These are phyloP conservation scores for Penicillium expansum DNA, from an alignment of 2,329 filamentous ascomycete genomes.

Conservation along the genomic window DNA sequence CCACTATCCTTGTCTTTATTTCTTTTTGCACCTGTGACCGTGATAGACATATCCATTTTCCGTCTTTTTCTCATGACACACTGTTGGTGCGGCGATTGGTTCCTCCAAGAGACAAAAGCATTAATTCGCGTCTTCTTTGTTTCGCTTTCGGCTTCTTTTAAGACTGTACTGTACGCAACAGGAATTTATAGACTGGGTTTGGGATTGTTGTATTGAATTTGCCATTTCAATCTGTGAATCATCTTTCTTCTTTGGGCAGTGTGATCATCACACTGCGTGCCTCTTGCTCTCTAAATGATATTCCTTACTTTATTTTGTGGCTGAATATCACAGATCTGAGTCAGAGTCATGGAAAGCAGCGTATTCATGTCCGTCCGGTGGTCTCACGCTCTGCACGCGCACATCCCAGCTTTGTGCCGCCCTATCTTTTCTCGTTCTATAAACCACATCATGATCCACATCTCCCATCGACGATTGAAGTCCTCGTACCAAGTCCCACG, in stretches of 20 bases:
- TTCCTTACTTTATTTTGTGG: not conserved
- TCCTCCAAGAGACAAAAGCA: constrained; percentile 22
- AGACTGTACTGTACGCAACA: constrained; percentile 21
- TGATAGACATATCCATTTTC: constrained; percentile 25
- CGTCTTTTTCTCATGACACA: constrained; percentile 17
- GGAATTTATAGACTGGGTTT: constrained; percentile 32
- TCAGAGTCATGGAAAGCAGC: not conserved
- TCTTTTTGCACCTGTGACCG: constrained; percentile 8
- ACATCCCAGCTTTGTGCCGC: not conserved
- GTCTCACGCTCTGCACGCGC: not conserved
- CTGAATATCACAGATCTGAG: not conserved
- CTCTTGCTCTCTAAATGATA: not conserved
- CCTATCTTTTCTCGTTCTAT: not conserved
- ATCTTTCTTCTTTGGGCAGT: too few relatives aligned
- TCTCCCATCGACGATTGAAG: not conserved
- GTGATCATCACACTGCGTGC: not conserved
- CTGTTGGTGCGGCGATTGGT: constrained; percentile 11
- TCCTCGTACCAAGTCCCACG: not conserved
- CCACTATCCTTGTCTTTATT: constrained; percentile 8
- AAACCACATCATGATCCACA: not conserved
- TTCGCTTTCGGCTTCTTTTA: constrained; percentile 18
- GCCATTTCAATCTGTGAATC: constrained; percentile 3
- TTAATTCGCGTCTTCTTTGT: constrained; percentile 17
- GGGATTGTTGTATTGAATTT: constrained; percentile 15
- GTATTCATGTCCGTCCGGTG: too few relatives aligned